Base-by-base conservation (phyloP, 2,329 filamentous ascomycete species). In the Xylogone sp. region DNA sequence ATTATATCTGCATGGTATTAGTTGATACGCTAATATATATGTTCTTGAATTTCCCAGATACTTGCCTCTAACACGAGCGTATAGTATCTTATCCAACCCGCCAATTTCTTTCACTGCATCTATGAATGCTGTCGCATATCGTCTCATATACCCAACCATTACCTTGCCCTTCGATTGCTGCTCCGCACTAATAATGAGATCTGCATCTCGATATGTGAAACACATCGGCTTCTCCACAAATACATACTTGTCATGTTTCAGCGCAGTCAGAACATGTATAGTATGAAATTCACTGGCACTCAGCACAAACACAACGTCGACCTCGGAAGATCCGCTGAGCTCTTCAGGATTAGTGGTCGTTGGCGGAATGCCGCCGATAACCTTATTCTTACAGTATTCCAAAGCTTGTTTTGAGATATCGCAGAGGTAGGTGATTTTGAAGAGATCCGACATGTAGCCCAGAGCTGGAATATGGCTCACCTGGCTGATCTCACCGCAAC, bases 111-210 rank as follows among this genome's bases (percentile, higher is more conserved):
- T 69, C 42, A 84, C 72, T 0, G 77, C 74, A 21, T 78, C 71
- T 0, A 71, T 65, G 55, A 84, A 84, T 0, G 74, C 72, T 0
- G 76, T 66, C 0, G 83, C 81, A 58, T 84, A 83, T n/a, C 82
- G 72, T 19, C 83, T 70, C 72, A 82, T 83, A 50, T 79, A 82
- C 2, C 81, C 81, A 0, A 86, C 78, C 59, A 86, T 80, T 2
- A 83, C 71, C 27, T 64, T 70, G 0, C 69, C 72, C 7, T 62
- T 56, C 0, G 71, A 70, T 1, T 53, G 56, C 21, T 63, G 61
- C 59, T 82, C 75, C 0, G 79, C 79, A 0, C 68, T 71, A 24
- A 76, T 65, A 20, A 85, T 73, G 0, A 65, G 60, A 21, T 74
- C 64, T 0, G 75, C 68, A 48, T 75, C 73, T 2, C 67, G 68